Evolutionary conservation across 371 early-diverging fungal species (phyloP).

Genomic region (Mortierella polycephala): DNA sequence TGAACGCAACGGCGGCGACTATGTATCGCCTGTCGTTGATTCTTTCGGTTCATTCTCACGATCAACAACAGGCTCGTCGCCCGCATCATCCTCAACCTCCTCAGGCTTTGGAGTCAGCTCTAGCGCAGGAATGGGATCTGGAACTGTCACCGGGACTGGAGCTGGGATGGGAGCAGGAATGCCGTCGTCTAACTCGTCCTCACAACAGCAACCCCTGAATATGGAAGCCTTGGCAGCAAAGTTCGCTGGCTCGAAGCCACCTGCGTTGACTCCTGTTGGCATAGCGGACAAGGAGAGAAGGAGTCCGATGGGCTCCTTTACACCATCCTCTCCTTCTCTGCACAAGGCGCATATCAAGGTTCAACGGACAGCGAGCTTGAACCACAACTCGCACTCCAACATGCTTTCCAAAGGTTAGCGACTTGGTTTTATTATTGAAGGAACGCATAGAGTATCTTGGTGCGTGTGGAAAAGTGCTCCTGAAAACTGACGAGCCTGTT

Average conservation of each 20-base stretch:
- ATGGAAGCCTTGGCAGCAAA: constrained; percentile 44
- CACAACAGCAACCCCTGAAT: constrained; percentile 36
- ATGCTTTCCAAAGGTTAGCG: constrained; percentile 25
- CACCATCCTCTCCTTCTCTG: constrained; percentile 16
- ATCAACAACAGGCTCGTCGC: constrained; percentile 1
- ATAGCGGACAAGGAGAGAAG: constrained; percentile 41
- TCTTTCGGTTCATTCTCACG: constrained; percentile 11
- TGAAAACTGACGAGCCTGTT: neutral
- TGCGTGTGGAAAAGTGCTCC: neutral
- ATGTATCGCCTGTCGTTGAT: constrained; percentile 12
- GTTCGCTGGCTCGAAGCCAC: constrained; percentile 40
- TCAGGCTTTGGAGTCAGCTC: constrained; percentile 2
- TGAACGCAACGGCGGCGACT: constrained; percentile 1
- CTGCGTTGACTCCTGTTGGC: constrained; percentile 21
- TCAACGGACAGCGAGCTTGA: constrained; percentile 50
- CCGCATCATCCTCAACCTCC: neutral
- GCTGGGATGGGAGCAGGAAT: constrained; percentile 5
- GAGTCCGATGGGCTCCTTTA: constrained; percentile 30
- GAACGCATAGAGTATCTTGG: too few relatives aligned
- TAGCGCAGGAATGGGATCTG: constrained; percentile 2
- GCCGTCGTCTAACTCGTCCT: constrained; percentile 1
- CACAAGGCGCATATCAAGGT: constrained; percentile 40
- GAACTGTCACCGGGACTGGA: too few relatives aligned
- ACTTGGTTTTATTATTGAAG: too few relatives aligned
- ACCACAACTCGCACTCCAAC: constrained; percentile 19